Evolutionary conservation across 169 alveolate species (phyloP).

Genomic region (Sarcocystis neurona): DNA sequence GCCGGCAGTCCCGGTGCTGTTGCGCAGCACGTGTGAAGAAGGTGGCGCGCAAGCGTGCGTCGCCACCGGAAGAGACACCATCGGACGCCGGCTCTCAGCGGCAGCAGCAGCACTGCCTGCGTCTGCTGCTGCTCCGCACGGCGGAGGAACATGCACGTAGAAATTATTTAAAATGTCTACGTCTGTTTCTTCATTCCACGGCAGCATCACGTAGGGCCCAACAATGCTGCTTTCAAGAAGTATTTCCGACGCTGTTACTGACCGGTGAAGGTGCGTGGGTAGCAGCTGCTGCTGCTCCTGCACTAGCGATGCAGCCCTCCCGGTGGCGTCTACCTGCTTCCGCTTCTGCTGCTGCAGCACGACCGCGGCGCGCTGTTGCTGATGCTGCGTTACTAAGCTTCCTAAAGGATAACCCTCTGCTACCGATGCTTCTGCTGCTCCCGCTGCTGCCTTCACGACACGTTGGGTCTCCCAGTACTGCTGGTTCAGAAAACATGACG

Average conservation of each 20-base stretch:
- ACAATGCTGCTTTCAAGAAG: conserved; percentile 69
- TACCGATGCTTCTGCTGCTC: no score
- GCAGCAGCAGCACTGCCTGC: conserved; percentile 4
- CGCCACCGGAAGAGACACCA: conserved; percentile 27
- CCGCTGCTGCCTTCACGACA: no score
- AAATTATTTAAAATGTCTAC: conserved; percentile 69
- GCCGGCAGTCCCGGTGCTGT: background rate
- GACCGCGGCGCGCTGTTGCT: no score
- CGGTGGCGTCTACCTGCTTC: no score
- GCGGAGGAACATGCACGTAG: conserved; percentile 63
- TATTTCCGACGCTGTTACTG: conserved; percentile 56
- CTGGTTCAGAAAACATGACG: no score
- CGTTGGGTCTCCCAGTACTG: no score
- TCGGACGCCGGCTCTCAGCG: background rate
- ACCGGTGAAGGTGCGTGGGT: background rate
- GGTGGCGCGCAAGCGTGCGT: conserved; percentile 48
- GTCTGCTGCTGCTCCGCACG: background rate
- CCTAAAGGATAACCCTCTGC: no score
- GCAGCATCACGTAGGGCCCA: conserved; percentile 73
- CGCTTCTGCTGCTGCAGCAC: no score
- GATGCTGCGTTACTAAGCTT: no score
- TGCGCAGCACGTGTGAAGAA: background rate
- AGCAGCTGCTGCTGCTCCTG: conserved; percentile 7
- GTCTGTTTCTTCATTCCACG: conserved; percentile 73
- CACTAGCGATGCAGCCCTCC: background rate